Conservation (phyloP, 2,329 filamentous ascomycete species). For the Cladophialophora bantiana region DNA sequence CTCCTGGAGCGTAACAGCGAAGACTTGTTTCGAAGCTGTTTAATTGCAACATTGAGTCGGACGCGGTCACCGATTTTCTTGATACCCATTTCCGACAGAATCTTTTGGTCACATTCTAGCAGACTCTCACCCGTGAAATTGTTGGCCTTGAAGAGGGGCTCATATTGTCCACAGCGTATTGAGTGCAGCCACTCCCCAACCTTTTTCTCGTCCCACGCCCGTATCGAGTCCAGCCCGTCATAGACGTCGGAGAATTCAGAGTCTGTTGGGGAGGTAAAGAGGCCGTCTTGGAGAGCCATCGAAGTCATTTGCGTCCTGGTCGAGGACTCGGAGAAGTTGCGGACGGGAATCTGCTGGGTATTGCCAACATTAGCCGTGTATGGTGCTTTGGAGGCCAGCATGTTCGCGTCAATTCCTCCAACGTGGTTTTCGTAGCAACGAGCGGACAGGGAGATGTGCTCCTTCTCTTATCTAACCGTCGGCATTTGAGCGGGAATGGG, state of each 20-base stretch:
- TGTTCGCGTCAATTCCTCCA: constrained; percentile 37
- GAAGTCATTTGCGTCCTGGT: constrained; percentile 48
- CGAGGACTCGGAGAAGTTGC: constrained; percentile 38
- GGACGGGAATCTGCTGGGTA: constrained; percentile 31
- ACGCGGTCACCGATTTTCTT: constrained; percentile 97
- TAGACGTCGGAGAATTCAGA: constrained; percentile 85
- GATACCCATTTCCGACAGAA: constrained; percentile 96
- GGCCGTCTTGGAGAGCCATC: constrained; percentile 47
- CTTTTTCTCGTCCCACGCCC: constrained; percentile 68
- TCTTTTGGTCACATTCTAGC: constrained; percentile 94
- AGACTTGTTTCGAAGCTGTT: constrained; percentile 78
- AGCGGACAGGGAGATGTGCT: constrained; percentile 1
- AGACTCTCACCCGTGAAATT: constrained; percentile 98
- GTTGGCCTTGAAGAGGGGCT: constrained; percentile 86
- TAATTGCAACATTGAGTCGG: constrained; percentile 84
- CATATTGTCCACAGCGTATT: constrained; percentile 94
- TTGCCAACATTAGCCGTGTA: constrained; percentile 46
- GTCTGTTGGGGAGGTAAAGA: constrained; percentile 82
- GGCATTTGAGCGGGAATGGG: constrained; percentile 14
- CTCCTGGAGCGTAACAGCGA: constrained; percentile 81
- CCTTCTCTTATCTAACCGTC: constrained; percentile 21
- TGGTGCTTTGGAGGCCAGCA: constrained; percentile 53
- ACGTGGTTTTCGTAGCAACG: not conserved
- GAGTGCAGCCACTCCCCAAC: constrained; percentile 90
- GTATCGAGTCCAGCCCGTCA: constrained; percentile 76